Evolutionary conservation across 164 flowering plant species (phyloP), one percentile per base, ranked within the genome.

Genomic region (Umbellularia californica): DNA sequence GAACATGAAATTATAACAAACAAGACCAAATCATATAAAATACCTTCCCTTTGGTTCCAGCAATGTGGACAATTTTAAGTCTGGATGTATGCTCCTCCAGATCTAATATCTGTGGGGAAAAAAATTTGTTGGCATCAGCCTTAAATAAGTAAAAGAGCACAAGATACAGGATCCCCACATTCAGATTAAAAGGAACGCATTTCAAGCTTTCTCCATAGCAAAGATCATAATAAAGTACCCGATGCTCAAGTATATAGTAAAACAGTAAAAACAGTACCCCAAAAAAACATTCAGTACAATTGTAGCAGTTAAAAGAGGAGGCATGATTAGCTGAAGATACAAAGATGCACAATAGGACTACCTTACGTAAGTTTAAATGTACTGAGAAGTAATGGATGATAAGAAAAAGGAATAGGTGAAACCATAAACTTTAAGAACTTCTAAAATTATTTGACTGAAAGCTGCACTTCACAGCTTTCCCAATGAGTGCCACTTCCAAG

Each of bases 31-130:
- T 69, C 5, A 3, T 67, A 25, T 30, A 13, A 22, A 51, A 23
- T 79, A 90, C 94, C 94, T 90, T 90, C 65, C 94, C 94, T 82
- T 90, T 90, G 22, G 94, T 90, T 77, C 94, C 94, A 77, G 94
- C 92, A 70, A 90, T 86, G 79, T 90, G 94, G 71, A 90, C 84
- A 75, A 90, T 84, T 74, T 82, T 90, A 19, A 90, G 90, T 15
- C 71, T 77, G 72, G 77, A 67, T 33, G 88, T 77, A 13, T 78
- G 70, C 20, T 85, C 92, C 73, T 88, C 88, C 82, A 90, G 50
- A 30, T 82, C 86, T 60, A 88, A 77, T 51, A 90, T 85, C 94
- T 90, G 87, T 68, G 70, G n/a, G 14, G 11, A 70, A 41, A 30
- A 72, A 24, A 72, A 52, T 0, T n/a, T 15, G 7, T 20, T 55